Percentiles rank a stretch among this genome's conserved stretches.
Evolutionary conservation across 1,139 yeast species (phyloP).

Genomic region (Magnusiomyces ingens): DNA sequence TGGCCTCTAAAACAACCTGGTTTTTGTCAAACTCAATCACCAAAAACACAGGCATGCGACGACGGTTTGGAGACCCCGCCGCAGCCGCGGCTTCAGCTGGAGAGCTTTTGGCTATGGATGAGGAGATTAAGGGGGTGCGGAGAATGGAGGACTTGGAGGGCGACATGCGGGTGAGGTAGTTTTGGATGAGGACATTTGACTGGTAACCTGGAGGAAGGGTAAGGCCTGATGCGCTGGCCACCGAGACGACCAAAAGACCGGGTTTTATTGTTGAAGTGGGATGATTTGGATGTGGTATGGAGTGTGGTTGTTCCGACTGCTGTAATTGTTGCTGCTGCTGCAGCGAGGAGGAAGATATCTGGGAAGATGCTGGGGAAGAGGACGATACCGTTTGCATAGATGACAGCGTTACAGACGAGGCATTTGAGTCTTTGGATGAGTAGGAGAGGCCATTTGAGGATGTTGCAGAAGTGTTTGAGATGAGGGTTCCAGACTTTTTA

Average conservation of each 20-base stretch:
- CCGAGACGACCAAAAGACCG: slow-evolving; percentile 63
- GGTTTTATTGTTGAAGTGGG: slow-evolving; percentile 38
- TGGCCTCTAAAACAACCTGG: slow-evolving; percentile 76
- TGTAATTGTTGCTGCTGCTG: no score
- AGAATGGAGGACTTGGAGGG: slow-evolving; percentile 7
- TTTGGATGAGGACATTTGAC: slow-evolving; percentile 13
- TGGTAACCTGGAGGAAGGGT: slow-evolving; percentile 50
- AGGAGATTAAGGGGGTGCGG: slow-evolving; percentile 9
- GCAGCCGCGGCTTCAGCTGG: slow-evolving; percentile 1
- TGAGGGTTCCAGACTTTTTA: no score
- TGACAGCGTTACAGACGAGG: no score
- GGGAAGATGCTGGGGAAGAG: no score
- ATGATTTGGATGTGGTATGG: no score
- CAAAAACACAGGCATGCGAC: slow-evolving; percentile 34
- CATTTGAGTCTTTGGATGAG: no score
- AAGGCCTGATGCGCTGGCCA: slow-evolving; percentile 55
- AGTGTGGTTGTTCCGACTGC: no score
- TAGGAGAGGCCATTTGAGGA: no score
- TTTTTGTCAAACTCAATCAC: slow-evolving; percentile 47
- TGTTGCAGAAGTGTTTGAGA: no score
- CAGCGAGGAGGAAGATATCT: no score
- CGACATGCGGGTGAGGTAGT: slow-evolving; percentile 17
- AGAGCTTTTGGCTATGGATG: slow-evolving; percentile 3
- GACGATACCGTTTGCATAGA: no score
- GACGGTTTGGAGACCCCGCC: background rate